Evolutionary conservation across 2,329 filamentous ascomycete genomes (phyloP).

Genomic region (Colletotrichum karsti): DNA sequence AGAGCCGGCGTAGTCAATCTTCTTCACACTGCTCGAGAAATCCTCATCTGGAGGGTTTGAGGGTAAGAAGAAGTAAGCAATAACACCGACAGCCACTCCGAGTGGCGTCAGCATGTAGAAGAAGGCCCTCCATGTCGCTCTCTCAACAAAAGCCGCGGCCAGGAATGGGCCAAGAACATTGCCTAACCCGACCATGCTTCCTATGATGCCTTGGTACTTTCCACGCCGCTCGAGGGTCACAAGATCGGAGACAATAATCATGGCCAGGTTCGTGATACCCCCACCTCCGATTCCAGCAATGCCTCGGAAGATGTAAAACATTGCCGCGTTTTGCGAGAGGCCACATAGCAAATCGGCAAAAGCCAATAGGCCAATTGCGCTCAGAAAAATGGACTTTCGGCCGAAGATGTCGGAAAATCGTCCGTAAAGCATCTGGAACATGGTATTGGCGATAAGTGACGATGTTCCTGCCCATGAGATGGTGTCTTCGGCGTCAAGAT

Average conservation of each 20-base stretch:
- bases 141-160: constrained; percentile 47
- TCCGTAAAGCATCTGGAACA: constrained; percentile 72
- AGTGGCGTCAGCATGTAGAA: constrained; percentile 61
- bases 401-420: constrained; percentile 69
- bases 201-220: constrained; percentile 58
- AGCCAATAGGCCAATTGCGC: constrained; percentile 59
- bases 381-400: constrained; percentile 65
- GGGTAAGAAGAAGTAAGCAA: constrained; percentile 58
- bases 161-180: constrained; percentile 53
- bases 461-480: constrained; percentile 66
- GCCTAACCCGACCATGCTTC: constrained; percentile 48
- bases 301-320: constrained; percentile 69
- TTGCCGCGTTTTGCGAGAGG: constrained; percentile 60
- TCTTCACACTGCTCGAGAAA: constrained; percentile 55
- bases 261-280: constrained; percentile 65
- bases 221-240: constrained; percentile 67
- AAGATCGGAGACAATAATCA: constrained; percentile 70
- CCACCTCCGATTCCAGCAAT: constrained; percentile 69
- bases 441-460: constrained; percentile 64
- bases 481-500: constrained; percentile 54
- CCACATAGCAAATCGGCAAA: constrained; percentile 68
- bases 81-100: constrained; percentile 50
- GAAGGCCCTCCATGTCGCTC: constrained; percentile 50
- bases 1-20: constrained; percentile 68
- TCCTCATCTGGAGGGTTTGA: constrained; percentile 57